These are phyloP conservation scores for Boletus barrowsii DNA, from an alignment of 768 basidiomycete genomes.

Conservation along the genomic window DNA sequence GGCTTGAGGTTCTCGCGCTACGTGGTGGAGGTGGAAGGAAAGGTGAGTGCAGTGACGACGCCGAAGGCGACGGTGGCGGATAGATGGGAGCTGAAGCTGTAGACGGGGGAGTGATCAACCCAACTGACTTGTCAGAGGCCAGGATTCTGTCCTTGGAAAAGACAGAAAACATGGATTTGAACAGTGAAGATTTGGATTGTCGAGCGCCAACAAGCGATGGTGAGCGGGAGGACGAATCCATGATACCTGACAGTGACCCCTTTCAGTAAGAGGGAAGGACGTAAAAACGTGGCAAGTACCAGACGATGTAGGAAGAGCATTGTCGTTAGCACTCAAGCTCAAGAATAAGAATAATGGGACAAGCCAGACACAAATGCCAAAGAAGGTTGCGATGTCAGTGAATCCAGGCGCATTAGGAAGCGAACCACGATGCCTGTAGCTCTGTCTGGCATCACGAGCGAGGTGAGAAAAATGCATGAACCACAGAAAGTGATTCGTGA, in stretches of 20 bases:
- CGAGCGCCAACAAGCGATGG: conserved; percentile 29
- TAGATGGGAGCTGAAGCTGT: conserved; percentile 7
- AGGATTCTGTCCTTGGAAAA: conserved; percentile 40
- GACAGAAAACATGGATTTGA: conserved; percentile 59
- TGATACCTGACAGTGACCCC: conserved; percentile 10
- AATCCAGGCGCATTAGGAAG: conserved; percentile 45
- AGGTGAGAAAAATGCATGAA: conserved; percentile 89
- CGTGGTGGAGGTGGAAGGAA: conserved; percentile 27
- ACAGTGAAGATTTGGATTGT: conserved; percentile 58
- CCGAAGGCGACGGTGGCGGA: conserved; percentile 31
- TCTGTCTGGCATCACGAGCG: conserved; percentile 60
- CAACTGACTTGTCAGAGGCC: conserved; percentile 55
- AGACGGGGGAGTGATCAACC: conserved; percentile 66
- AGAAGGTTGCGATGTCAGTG: conserved; percentile 79
- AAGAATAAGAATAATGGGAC: conserved; percentile 93
- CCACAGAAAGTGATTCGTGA: conserved; percentile 92
- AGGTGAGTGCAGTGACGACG: conserved; percentile 16
- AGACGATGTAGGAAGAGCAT: conserved; percentile 78
- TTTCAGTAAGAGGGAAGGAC: not conserved
- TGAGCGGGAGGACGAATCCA: conserved; percentile 19
- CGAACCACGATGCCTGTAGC: conserved; percentile 42
- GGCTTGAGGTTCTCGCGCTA: conserved; percentile 9
- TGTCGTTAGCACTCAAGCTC: conserved; percentile 94
- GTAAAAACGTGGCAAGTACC: conserved; percentile 33
- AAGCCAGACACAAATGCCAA: conserved; percentile 82